Base-by-base conservation (phyloP, 257 asterid species). In the Solanum chiquidenum region DNA sequence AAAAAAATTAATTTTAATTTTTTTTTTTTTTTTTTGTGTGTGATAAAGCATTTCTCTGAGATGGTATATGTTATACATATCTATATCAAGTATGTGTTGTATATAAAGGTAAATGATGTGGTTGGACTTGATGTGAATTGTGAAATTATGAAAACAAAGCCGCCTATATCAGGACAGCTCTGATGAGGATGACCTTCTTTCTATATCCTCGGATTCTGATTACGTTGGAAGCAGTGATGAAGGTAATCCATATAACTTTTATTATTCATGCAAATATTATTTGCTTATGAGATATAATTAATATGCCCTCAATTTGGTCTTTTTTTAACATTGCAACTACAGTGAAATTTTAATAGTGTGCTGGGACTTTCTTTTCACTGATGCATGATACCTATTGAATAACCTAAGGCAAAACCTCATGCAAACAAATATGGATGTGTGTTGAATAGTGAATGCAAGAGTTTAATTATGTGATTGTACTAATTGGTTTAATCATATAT, bases 121-220 rank as follows among this genome's bases (percentile, higher is more conserved):
- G 31, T 33, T 42, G 34, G 72, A 16, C 72, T 29, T 64, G 87
- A 27, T 83, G 40, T 83, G 89, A 60, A 31, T 74, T 85, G 75
- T 75, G 85, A 69, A 62, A 44, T 37, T 75, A 76, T 86, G 82
- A 29, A 73, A 76, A 25, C 38, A 27, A 40, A 33, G 64, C 84
- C 8, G 49, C 74, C 90, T 34, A 29, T 21, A 13, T 34, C 85
- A 33, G 37, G 87, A 49, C 72, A 55, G 33, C 74, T 89, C 89
- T 34, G 87, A 83, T 58, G 89, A 86, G 25, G 91, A 86, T 84
- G 74, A 6, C 66, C 9, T 23, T 69, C 49, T 12, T 46, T 49
- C 35, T 13, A 86, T 31, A 5, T 55, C 89, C 84, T 89, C 71
- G 25, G 89, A 89, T 82, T 71, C 89, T 21, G 89, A 83, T 80